These are phyloP conservation scores for Beta vulgaris DNA, from an alignment of 148 eudicot genomes.

Conservation along the genomic window DNA sequence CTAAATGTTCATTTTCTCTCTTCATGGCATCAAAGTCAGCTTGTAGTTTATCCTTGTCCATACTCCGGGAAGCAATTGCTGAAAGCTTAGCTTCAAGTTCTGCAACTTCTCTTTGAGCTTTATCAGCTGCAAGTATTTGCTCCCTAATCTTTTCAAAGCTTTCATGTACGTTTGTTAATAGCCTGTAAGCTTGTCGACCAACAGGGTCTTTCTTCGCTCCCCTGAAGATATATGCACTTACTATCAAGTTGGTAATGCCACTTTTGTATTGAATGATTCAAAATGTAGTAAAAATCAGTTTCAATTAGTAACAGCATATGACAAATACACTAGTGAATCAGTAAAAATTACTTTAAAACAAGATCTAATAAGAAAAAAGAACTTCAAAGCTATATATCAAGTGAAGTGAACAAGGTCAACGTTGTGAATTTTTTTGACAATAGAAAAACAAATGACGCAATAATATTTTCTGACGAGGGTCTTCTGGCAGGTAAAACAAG, in stretches of 20 bases:
- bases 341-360: not conserved
- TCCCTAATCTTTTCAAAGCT: conserved; percentile 59
- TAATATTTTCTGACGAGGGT: not conserved
- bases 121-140: conserved; percentile 50
- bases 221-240: conserved; percentile 34
- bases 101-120: conserved; percentile 50
- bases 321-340: not conserved
- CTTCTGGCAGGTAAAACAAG: not conserved
- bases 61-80: conserved; percentile 38
- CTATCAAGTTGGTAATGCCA: too few relatives aligned
- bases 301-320: not conserved
- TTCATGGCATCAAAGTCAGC: conserved; percentile 69
- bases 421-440: not conserved
- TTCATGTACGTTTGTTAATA: conserved; percentile 57
- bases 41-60: conserved; percentile 49
- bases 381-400: not conserved
- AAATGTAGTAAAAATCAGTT: not conserved
- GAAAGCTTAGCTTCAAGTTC: conserved; percentile 63
- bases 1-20: conserved; percentile 54
- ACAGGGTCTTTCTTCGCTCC: conserved; percentile 61
- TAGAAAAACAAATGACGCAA: not conserved
- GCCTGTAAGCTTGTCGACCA: conserved; percentile 51
- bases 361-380: not conserved
- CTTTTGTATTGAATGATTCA: too few relatives aligned
- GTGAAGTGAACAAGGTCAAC: not conserved